Conservation (phyloP, 2,329 filamentous ascomycete genomes). For the Pseudocercospora vitis region DNA sequence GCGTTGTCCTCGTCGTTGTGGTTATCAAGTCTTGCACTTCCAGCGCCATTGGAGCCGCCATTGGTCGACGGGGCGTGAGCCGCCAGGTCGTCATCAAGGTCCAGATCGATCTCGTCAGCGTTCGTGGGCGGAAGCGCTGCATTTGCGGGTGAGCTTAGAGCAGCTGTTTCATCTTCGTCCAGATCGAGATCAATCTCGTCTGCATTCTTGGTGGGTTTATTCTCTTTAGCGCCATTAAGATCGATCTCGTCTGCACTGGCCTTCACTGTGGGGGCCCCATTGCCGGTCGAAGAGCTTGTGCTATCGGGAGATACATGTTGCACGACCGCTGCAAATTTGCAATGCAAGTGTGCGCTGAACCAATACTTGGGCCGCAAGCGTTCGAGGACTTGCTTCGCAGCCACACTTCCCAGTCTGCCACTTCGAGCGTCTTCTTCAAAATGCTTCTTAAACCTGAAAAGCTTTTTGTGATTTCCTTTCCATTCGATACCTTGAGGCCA, state of each 20-base stretch:
- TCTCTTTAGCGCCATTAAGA: conserved; percentile 46
- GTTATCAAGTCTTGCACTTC: too few species aligned
- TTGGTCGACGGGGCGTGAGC: conserved; percentile 8
- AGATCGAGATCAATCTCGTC: conserved; percentile 47
- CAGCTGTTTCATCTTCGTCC: conserved; percentile 24
- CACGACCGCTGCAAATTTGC: conserved; percentile 72
- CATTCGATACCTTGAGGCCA: conserved; percentile 86
- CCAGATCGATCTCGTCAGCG: conserved; percentile 48
- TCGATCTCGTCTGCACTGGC: conserved; percentile 62
- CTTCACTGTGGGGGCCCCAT: not conserved
- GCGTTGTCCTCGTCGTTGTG: not conserved
- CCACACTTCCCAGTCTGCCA: conserved; percentile 74
- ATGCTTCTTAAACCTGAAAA: conserved; percentile 72
- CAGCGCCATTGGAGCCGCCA: conserved; percentile 10
- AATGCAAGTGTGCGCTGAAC: conserved; percentile 89
- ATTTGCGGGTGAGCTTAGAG: too few species aligned
- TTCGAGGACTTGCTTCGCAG: conserved; percentile 78
- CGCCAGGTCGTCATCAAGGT: conserved; percentile 30
- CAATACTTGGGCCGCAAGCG: conserved; percentile 78
- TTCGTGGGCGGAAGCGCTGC: too few species aligned
- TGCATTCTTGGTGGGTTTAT: conserved; percentile 30
- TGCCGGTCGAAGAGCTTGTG: not conserved
- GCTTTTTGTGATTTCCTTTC: conserved; percentile 64
- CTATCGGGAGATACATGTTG: conserved; percentile 43
- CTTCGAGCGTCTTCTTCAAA: conserved; percentile 74